Percentiles rank a stretch among this genome's conserved stretches.
Evolutionary conservation across 768 basidiomycete genomes (phyloP).

Genomic region (Obba rivulosa): DNA sequence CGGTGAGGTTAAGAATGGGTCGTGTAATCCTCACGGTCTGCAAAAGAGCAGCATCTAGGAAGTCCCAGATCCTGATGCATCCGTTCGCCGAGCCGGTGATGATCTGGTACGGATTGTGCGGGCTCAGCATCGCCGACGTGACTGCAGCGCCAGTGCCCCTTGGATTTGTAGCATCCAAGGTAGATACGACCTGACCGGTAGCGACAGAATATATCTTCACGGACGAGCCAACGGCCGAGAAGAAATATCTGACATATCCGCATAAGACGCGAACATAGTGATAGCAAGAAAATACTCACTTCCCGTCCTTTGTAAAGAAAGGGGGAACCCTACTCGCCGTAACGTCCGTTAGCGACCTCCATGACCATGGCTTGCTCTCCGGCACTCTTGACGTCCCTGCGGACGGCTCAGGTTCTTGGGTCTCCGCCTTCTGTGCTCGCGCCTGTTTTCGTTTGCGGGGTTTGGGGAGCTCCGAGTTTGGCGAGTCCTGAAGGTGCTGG

Average conservation of each 20-base stretch:
- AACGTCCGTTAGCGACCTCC: conserved; percentile 68
- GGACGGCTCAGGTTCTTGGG: conserved; percentile 12
- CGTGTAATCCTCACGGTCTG: conserved; percentile 67
- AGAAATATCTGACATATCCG: conserved; percentile 65
- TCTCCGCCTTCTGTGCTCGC: conserved; percentile 36
- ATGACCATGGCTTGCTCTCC: conserved; percentile 43
- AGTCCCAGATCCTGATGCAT: conserved; percentile 89
- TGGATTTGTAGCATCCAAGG: conserved; percentile 50
- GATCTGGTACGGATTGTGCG: conserved; percentile 85
- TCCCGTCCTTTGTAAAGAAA: conserved; percentile 85
- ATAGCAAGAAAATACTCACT: conserved; percentile 37
- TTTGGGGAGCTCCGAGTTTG: conserved; percentile 17
- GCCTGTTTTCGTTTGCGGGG: conserved; percentile 36
- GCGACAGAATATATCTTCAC: conserved; percentile 82
- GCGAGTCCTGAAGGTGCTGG: conserved; percentile 27
- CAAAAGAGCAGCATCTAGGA: conserved; percentile 75
- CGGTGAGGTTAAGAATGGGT: conserved; percentile 67
- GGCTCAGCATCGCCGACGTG: conserved; percentile 72
- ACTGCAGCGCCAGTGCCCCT: conserved; percentile 36
- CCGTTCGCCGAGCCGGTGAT: conserved; percentile 84
- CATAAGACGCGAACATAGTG: conserved; percentile 4
- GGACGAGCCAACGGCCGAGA: conserved; percentile 73
- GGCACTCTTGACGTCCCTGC: conserved; percentile 10
- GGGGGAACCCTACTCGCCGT: conserved; percentile 60
- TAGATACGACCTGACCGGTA: conserved; percentile 78